Evolutionary conservation across 768 basidiomycete species (phyloP), one percentile per base, ranked within the genome.

Genomic region (Xerocomellus dryophilus): DNA sequence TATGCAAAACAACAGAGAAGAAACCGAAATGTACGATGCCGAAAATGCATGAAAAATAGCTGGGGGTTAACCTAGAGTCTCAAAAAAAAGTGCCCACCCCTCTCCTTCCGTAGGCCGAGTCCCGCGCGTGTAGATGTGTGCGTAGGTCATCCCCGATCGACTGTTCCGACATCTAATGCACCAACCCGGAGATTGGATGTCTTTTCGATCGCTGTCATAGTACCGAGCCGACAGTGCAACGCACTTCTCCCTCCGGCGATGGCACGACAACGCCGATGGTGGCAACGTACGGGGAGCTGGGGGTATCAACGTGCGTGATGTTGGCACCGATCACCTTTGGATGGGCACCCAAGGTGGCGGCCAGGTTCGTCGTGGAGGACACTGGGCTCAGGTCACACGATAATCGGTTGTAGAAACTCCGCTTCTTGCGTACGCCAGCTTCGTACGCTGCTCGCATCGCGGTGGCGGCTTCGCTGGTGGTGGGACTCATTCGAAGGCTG

Each of bases 371-470:
- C 49, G 56, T 50, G 8, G 66, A 67, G n/a, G 66, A 59, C 38
- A 52, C 45, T 4, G 69, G 61, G 21, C 61, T 64, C 40, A 43
- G 36, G n/a, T 71, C 61, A 67, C 69, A 71, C 29, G 70, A 71
- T 14, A 60, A 49, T 34, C 70, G 64, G 34, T 43, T 63, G 27
- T 62, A 59, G 42, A 70, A 70, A 47, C 71, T 73, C 42, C 59
- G 64, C 52, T 71, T 71, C 44, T 71, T 73, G 59, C 70, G 70
- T 11, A 67, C 58, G 31, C 70, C 63, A 0, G 61, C 70, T 29
- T 62, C 45, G 56, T 71, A 71, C 3, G 70, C 70, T 2, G 71
- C 71, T 1, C 70, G 68, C 63, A 71, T 67, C 34, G 58, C 60
- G 0, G 18, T 59, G 0, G 70, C 53, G 4, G 70, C 67, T 21